Conservation (phyloP, 192 early-diverging fungal species). For the Gamsiella multidivaricata region DNA sequence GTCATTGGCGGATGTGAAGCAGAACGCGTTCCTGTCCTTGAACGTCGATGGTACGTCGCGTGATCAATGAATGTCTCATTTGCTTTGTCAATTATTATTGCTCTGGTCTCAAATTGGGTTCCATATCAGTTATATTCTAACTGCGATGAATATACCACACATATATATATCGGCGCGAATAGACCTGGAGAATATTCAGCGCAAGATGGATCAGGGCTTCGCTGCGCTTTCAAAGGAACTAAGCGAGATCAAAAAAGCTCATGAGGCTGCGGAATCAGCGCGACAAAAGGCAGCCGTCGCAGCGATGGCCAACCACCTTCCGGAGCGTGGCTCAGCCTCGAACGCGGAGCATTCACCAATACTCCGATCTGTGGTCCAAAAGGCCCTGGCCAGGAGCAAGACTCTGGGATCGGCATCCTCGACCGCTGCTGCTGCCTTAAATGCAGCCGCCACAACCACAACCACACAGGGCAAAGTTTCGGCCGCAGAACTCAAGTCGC, state of each 20-base stretch:
- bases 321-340: not conserved
- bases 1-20: slow-evolving; percentile 67
- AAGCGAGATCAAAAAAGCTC: slow-evolving; percentile 53
- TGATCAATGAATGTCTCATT: too few relatives aligned
- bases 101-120: too few relatives aligned
- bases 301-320: not conserved
- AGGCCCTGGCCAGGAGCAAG: slow-evolving; percentile 38
- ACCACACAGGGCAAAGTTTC: slow-evolving; percentile 25
- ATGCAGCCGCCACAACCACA: too few relatives aligned
- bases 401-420: not conserved
- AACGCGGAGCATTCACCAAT: not conserved
- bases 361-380: slow-evolving; percentile 39
- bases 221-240: slow-evolving; percentile 54
- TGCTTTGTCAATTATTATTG: too few relatives aligned
- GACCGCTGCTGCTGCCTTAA: too few relatives aligned
- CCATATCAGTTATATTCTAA: too few relatives aligned
- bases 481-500: slow-evolving; percentile 45
- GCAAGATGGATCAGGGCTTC: slow-evolving; percentile 57
- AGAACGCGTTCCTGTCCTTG: slow-evolving; percentile 65
- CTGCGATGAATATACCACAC: too few relatives aligned
- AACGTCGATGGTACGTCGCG: slow-evolving; percentile 63
- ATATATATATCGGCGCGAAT: too few relatives aligned
- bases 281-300: slow-evolving; percentile 35
- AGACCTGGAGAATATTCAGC: slow-evolving; percentile 59
- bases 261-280: slow-evolving; percentile 22